A percentile compares a stretch with the other conserved stretches of the same genome.
Evolutionary conservation across 768 basidiomycete species (phyloP).

Genomic region (Kwoniella heveanensis): DNA sequence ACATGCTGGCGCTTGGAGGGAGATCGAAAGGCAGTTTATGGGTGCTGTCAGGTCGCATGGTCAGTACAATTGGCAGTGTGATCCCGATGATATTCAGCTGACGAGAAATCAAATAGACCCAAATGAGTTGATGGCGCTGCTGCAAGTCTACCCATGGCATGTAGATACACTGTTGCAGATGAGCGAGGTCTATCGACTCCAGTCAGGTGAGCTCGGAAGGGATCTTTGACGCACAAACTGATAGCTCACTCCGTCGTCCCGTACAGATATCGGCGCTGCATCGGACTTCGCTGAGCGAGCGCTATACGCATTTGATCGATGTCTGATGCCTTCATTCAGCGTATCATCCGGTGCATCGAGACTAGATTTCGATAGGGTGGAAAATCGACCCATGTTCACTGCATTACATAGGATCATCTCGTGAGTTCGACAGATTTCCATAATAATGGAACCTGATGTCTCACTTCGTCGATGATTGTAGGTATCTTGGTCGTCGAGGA

Average conservation of each 20-base stretch:
- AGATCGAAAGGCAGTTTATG: conserved; percentile 77
- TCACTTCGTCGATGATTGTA: conserved; percentile 48
- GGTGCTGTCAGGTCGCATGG: conserved; percentile 78
- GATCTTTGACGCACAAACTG: not conserved
- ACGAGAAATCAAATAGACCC: conserved; percentile 43
- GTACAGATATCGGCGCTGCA: conserved; percentile 74
- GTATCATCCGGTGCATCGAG: conserved; percentile 78
- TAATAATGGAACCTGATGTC: too few species aligned
- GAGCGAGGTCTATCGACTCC: conserved; percentile 78
- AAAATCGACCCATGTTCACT: conserved; percentile 90
- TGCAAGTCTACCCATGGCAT: conserved; percentile 84
- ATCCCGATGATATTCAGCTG: conserved; percentile 4
- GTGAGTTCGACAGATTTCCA: conserved; percentile 58
- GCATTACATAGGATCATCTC: conserved; percentile 80
- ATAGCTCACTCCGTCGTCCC: not conserved
- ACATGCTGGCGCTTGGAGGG: conserved; percentile 81
- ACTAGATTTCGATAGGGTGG: conserved; percentile 82
- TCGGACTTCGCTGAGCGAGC: conserved; percentile 90
- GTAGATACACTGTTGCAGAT: conserved; percentile 87
- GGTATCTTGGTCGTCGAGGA: conserved; percentile 84
- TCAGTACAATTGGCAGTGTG: conserved; percentile 55
- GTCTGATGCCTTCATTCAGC: conserved; percentile 82
- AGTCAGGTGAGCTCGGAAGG: conserved; percentile 73
- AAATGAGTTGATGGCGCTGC: conserved; percentile 66
- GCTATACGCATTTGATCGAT: conserved; percentile 87